Base-by-base conservation (phyloP, 2,329 filamentous ascomycete species). In the Pseudogymnoascus sp. region DNA sequence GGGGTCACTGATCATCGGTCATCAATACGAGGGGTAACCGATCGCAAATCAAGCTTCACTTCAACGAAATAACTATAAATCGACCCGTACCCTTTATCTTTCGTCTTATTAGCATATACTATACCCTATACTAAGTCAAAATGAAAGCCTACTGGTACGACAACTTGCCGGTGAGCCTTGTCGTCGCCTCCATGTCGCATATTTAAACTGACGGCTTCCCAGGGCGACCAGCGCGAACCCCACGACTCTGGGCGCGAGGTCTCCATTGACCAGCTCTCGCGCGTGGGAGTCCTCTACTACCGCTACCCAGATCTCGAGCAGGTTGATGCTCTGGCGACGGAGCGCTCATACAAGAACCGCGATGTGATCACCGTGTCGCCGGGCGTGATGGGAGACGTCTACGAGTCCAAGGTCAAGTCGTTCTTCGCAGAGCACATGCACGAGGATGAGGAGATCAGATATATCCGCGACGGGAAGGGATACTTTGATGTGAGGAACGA, bases 381-480 rank as follows among this genome's bases (percentile, higher is more conserved):
- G 0, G 79, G 86, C 65, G 88, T 85, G 66, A 91, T 97, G 87
- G 92, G 91, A 62, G 88, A 84, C 39, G 77, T 85, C 47, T 99
- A 97, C 78, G 93, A 99, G 76, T 84, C 89, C 65, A 97, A 97
- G 76, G 91, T 99, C 65, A 92, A 91, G 78, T 84, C 77, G 67
- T 99, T 99, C 79, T 99, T 97, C 78, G 74, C 89, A 69, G 94
- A 99, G 80, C 94, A 99, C 74, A 75, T 99, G 69, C 94, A 99
- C 73, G 94, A 99, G 78, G 94, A 99, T 68, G 94, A 99, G 78
- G 94, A 99, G 81, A 99, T 99, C 67, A 82, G 94, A 57, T 99
- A 97, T 71, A 92, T 99, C 67, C 81, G 91, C 33, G 92, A 88
- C 64, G 94, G 94, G 0, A 83, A 84, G 61, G 94, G 94, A 0